Base-by-base conservation (phyloP, 306 rosid genomes). In the Dicorynia guianensis region DNA sequence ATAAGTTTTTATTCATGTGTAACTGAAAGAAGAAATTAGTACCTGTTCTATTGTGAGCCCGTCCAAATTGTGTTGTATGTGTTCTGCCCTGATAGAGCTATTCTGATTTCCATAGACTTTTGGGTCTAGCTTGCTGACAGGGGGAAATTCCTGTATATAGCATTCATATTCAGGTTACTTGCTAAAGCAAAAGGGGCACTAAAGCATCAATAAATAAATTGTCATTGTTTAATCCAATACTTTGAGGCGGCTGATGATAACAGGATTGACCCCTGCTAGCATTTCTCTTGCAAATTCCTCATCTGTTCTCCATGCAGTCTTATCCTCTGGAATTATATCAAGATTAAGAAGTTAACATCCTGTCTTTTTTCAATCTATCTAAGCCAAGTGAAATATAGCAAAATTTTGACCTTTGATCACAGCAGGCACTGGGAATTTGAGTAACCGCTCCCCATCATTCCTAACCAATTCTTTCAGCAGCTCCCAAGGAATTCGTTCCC, bases 241-340 rank as follows among this genome's bases (percentile, higher is more conserved):
- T 67, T 76, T 74, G 71, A 95, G 96, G 59, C 90, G 85, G 15
- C 90, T 56, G 40, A 95, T 90, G 74, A 86, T 72, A n/a, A 95
- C 91, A 36, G 99, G 99, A 80, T 92, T 95, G 54, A 95, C 97
- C 33, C 99, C 99, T 0, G 99, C 97, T 15, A 95, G 88, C 98
- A 89, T 95, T 89, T 95, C 98, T 77, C 99, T 82, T 50, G 63
- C 93, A 47, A 95, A 92, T 74, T 95, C 99, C 44, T 90, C 93
- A 5, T 92, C 98, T 4, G 97, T 86, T 66, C 99, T 86, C 99
- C 99, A 95, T 50, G 99, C 99, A 49, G 89, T 82, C 66, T 79
- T 89, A 58, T 81, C 81, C 5, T 56, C 99, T 95, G 81, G 77
- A 79, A 66, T 52, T 39, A 50, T 40, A 56, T 35, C 7, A 69